A percentile compares a stretch with the other conserved stretches of the same genome.
phyloP scores from a whole-genome alignment of 495 filamentous ascomycete species.

The Penicillium ucsense region DNA sequence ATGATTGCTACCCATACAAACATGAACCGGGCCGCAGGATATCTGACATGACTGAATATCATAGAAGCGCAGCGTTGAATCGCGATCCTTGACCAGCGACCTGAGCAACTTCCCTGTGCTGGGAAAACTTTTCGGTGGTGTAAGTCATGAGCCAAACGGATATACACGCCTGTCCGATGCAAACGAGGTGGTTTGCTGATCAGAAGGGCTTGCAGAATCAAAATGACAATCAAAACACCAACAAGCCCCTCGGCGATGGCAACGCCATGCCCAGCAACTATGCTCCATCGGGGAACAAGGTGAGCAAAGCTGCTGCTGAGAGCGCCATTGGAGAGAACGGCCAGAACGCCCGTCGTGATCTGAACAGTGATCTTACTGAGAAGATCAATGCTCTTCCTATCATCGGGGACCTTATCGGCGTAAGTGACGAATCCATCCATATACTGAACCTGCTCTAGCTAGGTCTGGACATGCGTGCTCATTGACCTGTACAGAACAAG shows the following conservation, averaged over 20 bases:
- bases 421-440: background rate
- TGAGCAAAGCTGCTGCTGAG: background rate
- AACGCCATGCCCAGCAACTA: background rate
- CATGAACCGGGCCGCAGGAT: background rate
- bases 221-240: background rate
- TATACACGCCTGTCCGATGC: too few species aligned
- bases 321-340: background rate
- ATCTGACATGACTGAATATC: background rate
- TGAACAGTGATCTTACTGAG: background rate
- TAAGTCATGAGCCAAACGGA: constrained; percentile 1
- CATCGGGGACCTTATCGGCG: constrained; percentile 7
- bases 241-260: constrained; percentile 1
- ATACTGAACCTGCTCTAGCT: too few species aligned
- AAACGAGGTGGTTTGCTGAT: background rate
- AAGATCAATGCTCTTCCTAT: constrained; percentile 7
- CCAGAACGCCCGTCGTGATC: constrained; percentile 5
- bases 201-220: background rate
- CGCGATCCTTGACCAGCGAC: constrained; percentile 10
- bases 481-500: constrained; percentile 1
- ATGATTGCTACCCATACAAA: background rate
- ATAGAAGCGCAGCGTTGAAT: background rate
- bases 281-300: background rate
- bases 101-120: constrained; percentile 9
- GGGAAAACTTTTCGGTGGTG: constrained; percentile 10
- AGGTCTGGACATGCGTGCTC: background rate